A percentile compares a stretch with the other conserved stretches of the same genome.
Conservation (phyloP, 2,329 filamentous ascomycete genomes). For the Huntiella abstrusa region DNA sequence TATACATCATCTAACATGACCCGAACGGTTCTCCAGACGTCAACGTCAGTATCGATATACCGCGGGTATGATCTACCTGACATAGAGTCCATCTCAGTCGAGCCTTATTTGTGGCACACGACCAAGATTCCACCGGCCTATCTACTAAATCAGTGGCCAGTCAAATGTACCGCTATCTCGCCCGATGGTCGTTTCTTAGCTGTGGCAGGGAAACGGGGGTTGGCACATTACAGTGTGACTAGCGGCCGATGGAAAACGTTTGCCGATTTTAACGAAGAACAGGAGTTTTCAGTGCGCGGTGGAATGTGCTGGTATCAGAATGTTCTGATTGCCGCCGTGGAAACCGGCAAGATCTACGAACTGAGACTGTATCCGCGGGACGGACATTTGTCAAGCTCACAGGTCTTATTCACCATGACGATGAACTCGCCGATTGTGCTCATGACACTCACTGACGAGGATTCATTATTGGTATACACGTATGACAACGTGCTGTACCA, state of each 20-base stretch:
- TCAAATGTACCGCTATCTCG: conserved; percentile 71
- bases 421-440: conserved; percentile 77
- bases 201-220: conserved; percentile 77
- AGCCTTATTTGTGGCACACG: conserved; percentile 89
- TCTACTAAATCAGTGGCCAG: conserved; percentile 82
- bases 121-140: conserved; percentile 71
- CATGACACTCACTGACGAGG: conserved; percentile 73
- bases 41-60: conserved; percentile 77
- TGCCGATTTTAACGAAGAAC: conserved; percentile 59
- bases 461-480: conserved; percentile 90
- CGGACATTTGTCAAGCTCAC: conserved; percentile 51
- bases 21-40: conserved; percentile 73
- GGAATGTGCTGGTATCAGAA: conserved; percentile 99
- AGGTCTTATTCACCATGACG: conserved; percentile 56
- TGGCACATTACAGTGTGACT: conserved; percentile 89
- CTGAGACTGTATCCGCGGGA: conserved; percentile 88
- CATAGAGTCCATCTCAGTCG: conserved; percentile 76
- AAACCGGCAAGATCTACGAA: conserved; percentile 64
- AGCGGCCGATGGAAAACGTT: conserved; percentile 96
- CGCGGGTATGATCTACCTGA: conserved; percentile 83
- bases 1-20: conserved; percentile 84
- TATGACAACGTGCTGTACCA: conserved; percentile 93
- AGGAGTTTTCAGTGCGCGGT: conserved; percentile 78
- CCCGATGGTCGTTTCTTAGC: conserved; percentile 86
- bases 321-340: conserved; percentile 82